Conservation (phyloP, 441 rosid genomes). For the Metrosideros polymorpha region DNA sequence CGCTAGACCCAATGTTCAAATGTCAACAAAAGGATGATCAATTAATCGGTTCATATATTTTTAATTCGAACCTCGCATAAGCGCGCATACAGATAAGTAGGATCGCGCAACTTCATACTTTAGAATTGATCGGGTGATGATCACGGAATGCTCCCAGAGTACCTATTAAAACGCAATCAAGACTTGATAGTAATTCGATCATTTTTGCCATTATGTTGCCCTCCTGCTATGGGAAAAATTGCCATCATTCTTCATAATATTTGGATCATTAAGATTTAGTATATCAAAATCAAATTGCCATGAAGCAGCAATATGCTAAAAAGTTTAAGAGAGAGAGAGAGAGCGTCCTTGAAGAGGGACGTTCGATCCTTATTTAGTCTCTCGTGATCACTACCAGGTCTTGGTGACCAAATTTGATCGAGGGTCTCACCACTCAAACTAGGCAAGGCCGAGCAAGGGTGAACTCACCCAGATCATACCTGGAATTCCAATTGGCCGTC, state of each 20-base stretch:
- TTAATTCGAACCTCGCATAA: background rate
- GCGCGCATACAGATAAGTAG: background rate
- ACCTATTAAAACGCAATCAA: background rate
- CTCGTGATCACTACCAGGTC: background rate
- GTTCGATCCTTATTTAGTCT: background rate
- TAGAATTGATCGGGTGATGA: background rate
- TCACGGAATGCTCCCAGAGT: background rate
- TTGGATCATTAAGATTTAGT: no score
- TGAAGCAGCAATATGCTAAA: background rate
- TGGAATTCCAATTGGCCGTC: background rate
- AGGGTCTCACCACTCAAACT: background rate
- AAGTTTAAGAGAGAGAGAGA: background rate
- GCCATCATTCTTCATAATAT: background rate
- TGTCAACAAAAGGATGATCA: background rate
- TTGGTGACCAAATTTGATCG: background rate
- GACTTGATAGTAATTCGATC: background rate
- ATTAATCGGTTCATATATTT: background rate
- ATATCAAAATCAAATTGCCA: background rate
- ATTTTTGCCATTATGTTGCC: background rate
- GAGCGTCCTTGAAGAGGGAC: background rate
- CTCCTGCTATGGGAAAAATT: background rate
- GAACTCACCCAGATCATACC: background rate
- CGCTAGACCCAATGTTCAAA: background rate
- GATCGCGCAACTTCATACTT: background rate
- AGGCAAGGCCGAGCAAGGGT: background rate